Evolutionary conservation across 139 green algal genomes (phyloP), one percentile per base, ranked within the genome.

Genomic region (Chlorella sp.): DNA sequence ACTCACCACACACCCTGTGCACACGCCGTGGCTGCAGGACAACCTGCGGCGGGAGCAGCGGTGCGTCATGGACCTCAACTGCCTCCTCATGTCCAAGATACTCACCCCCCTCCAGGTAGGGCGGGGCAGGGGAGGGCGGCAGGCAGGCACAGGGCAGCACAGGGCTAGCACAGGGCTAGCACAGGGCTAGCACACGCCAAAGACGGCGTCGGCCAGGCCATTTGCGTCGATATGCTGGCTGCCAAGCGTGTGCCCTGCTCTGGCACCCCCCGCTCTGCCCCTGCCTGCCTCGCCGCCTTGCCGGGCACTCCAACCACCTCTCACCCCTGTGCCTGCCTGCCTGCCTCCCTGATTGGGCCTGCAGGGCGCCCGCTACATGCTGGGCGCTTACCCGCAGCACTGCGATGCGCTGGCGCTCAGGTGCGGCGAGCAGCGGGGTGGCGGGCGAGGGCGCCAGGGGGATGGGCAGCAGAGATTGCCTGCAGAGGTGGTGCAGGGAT

Each of bases 11-110:
- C 48, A n/a, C 48, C 48, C 48, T 57, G 5, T 57, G 7, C 48
- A 57, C 48, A 40, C 12, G 75, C 14, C 40, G 34, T 5, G 2
- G 14, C 40, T 66, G 80, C 66, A 87, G 81, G 87, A 93, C 73
- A 93, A 93, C 86, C 83, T 93, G 81, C 60, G 91, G 34, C 81
- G 87, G 14, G 91, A 93, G 77, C 91, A 93, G 82, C 81, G 91
- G 5, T 60, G 81, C 16, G 88, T 89, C 28, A 91, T 93, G 91
- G 91, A 93, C 60, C 53, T 93, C 37, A 93, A 93, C 75, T 93
- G 91, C 87, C 37, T 42, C 24, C 80, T 77, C 37, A 89, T 91
- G 28, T 66, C 86, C 37, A 82, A 76, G 60, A 83, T 89, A 22
- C 89, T 91, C 60, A 86, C 28, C 30, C 89, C 89, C 22, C 39